These are phyloP conservation scores for Mallotus repandus DNA, from an alignment of 441 rosid genomes.

Conservation along the genomic window DNA sequence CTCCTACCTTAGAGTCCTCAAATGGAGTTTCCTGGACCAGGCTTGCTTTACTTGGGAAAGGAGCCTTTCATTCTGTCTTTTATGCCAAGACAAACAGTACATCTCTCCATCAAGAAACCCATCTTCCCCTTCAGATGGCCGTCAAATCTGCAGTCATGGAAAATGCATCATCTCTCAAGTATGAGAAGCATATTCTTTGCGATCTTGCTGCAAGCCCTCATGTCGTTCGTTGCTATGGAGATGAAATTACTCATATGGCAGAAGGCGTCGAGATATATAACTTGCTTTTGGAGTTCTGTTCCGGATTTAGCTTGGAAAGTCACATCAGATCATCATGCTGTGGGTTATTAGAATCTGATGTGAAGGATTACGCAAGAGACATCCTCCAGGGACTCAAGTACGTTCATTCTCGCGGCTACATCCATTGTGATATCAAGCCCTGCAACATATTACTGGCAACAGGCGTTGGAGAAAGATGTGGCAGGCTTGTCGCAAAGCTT, in stretches of 20 bases:
- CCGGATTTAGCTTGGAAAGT: not conserved
- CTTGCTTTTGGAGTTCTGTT: constrained; percentile 1
- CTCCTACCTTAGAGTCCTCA: not conserved
- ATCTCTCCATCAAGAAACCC: not conserved
- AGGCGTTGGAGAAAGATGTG: not conserved
- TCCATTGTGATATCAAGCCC: constrained; percentile 7
- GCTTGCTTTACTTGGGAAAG: not conserved
- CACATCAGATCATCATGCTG: not conserved
- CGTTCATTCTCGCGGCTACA: not conserved
- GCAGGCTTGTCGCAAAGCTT: not conserved
- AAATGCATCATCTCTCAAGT: not conserved
- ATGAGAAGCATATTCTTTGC: not conserved
- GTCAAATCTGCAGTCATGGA: not conserved
- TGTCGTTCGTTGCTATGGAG: not conserved
- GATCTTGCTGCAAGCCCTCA: not conserved
- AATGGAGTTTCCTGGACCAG: not conserved
- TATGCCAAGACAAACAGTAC: not conserved
- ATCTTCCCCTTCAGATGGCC: not conserved
- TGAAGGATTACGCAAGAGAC: not conserved
- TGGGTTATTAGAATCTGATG: not conserved
- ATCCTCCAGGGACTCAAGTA: not conserved
- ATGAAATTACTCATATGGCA: not conserved
- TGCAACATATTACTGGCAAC: not conserved
- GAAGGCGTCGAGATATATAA: not conserved
- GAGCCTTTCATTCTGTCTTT: not conserved